Evolutionary conservation across 768 basidiomycete species (phyloP).

Genomic region (Termitomyces sp.): DNA sequence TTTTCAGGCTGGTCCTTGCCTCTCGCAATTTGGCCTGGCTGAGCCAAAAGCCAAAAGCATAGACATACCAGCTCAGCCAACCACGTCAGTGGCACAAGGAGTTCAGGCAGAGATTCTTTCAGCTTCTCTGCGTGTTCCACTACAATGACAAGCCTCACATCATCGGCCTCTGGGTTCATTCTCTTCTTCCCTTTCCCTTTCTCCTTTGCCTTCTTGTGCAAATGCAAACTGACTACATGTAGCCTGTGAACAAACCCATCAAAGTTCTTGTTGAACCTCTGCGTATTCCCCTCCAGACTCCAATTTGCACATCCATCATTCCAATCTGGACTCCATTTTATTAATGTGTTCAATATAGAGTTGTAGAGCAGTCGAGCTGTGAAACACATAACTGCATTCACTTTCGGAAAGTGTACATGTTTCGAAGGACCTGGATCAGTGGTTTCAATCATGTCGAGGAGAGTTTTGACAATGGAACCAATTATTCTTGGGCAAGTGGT

Average conservation of each 20-base stretch:
- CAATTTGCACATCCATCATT: conserved; percentile 60
- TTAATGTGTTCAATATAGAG: conserved; percentile 57
- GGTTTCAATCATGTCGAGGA: conserved; percentile 25
- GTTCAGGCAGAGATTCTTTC: conserved; percentile 55
- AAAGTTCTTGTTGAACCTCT: conserved; percentile 59
- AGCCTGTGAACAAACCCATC: conserved; percentile 70
- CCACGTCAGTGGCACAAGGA: conserved; percentile 68
- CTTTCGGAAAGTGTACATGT: conserved; percentile 37
- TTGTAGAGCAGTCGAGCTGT: conserved; percentile 64
- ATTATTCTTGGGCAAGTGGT: conserved; percentile 46
- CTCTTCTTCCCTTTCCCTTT: conserved; percentile 24
- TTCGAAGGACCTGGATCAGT: conserved; percentile 16
- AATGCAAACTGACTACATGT: conserved; percentile 29
- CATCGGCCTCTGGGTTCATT: conserved; percentile 12
- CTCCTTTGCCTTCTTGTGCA: conserved; percentile 12
- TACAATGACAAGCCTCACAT: conserved; percentile 52
- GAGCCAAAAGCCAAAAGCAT: conserved; percentile 26
- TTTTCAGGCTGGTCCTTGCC: background rate
- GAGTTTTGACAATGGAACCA: conserved; percentile 33
- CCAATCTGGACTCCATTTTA: conserved; percentile 55
- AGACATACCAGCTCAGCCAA: conserved; percentile 63
- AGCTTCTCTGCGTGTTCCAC: conserved; percentile 69
- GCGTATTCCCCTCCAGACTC: conserved; percentile 33
- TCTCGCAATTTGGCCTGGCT: conserved; percentile 18
- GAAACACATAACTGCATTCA: conserved; percentile 61